Evolutionary conservation across 768 basidiomycete genomes (phyloP).

Genomic region (Leccinum aurantiacum): DNA sequence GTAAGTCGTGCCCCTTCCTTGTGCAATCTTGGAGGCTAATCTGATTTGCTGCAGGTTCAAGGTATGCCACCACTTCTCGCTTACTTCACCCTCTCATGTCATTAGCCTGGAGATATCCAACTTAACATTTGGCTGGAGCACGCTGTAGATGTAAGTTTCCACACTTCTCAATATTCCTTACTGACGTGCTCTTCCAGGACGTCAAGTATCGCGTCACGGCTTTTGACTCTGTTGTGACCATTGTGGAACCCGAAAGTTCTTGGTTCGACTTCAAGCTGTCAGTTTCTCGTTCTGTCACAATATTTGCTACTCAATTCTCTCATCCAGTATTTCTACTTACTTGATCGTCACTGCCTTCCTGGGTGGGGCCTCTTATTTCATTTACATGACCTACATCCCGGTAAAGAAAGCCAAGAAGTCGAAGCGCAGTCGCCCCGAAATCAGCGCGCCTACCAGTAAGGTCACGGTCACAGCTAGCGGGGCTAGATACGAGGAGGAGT

Average conservation of each 20-base stretch:
- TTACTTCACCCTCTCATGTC: conserved; percentile 6
- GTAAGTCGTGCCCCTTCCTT: conserved; percentile 43
- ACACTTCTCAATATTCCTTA: not conserved
- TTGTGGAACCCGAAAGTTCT: conserved; percentile 78
- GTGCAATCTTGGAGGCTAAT: conserved; percentile 2
- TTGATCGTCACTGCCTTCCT: conserved; percentile 63
- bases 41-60: conserved; percentile 49
- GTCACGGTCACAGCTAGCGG: conserved; percentile 61
- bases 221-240: conserved; percentile 72
- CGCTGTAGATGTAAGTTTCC: conserved; percentile 50
- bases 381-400: conserved; percentile 66
- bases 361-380: conserved; percentile 61
- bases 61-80: conserved; percentile 36
- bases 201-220: conserved; percentile 61
- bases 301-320: conserved; percentile 3
- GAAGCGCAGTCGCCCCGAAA: conserved; percentile 42
- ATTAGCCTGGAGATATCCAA: conserved; percentile 71
- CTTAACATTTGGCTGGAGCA: conserved; percentile 80
- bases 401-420: conserved; percentile 55
- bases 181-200: conserved; percentile 38
- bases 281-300: conserved; percentile 28
- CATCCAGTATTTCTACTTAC: conserved; percentile 62
- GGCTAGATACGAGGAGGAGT: conserved; percentile 81
- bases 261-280: conserved; percentile 81
- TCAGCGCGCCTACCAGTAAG: conserved; percentile 55